These are phyloP conservation scores for Acacia melanoxylon DNA, from an alignment of 306 rosid species.

Conservation along the genomic window DNA sequence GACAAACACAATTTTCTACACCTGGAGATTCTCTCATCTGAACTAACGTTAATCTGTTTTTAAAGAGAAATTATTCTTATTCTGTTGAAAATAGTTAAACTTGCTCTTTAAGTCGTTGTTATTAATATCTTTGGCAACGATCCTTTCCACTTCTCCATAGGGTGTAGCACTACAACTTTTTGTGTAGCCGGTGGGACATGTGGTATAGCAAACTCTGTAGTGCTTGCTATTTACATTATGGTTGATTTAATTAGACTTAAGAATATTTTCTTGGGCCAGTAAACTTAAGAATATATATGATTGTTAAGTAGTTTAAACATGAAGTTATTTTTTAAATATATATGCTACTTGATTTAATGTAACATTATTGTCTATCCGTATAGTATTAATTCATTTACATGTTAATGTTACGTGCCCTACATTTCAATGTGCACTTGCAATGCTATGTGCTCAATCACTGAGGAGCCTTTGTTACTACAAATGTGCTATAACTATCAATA, in stretches of 20 bases:
- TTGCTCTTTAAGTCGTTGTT: not conserved
- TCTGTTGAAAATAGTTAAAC: not conserved
- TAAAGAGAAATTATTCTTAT: constrained; percentile 5
- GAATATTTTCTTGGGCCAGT: not conserved
- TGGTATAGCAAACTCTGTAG: not conserved
- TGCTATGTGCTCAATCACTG: not conserved
- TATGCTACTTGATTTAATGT: not conserved
- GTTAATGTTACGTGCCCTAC: not conserved
- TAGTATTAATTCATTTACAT: not conserved
- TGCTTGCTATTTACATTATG: not conserved
- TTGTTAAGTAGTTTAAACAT: not conserved
- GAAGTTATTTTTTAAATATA: not conserved
- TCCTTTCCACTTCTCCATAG: not conserved
- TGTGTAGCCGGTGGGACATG: not conserved
- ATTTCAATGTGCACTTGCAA: not conserved
- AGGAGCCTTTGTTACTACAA: not conserved
- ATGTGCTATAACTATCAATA: not conserved
- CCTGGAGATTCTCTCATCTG: constrained; percentile 14
- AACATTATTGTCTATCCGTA: not conserved
- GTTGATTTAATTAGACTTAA: not conserved
- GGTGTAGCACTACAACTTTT: not conserved
- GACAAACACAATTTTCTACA: constrained; percentile 12
- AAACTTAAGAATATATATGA: not conserved
- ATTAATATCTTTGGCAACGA: not conserved
- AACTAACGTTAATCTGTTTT: not conserved